Base-by-base conservation (phyloP, 176 grass and related monocot genomes). In the Guadua angustifolia region DNA sequence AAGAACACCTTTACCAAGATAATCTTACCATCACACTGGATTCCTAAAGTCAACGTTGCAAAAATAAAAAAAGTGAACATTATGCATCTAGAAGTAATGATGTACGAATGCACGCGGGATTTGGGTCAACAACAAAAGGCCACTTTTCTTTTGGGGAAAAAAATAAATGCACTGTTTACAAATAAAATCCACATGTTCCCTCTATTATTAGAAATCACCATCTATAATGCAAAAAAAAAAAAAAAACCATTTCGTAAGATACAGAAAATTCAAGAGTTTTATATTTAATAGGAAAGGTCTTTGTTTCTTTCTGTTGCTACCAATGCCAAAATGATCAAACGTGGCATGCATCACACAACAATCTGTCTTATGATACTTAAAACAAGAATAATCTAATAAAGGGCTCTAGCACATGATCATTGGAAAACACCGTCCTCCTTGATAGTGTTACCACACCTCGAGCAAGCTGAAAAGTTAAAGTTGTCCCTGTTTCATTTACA, bases 21-120 rank as follows among this genome's bases (percentile, higher is more conserved):
- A 98, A 69, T 95, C 93, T 78, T 93, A 95, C 95, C 95, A 52
- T 98, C 95, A 66, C 95, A 77, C 68, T 98, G 29, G 95, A 98
- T 69, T 6, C 92, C 95, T 98, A 69, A 39, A 16, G 17, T 44
- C 44, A 83, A 33, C 19, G 52, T 42, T 59, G 0, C 33, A 65
- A 29, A 49, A 6, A 78, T 19, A 43, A 66, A 57, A 73, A 19
- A 13, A 13, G 17, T 22, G 4, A 70, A 15, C 12, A 52, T 13
- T 51, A 15, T 62, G 26, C 43, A 60, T 39, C 15, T 57, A 36
- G 5, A 25, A 66, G 18, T 17, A 12, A 47, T 76, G 52, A 26
- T 15, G 55, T 38, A 66, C 51, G 32, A 80, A 63, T 13, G 21
- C 67, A 75, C 5, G 35, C 2, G 35, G 40, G 55, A 82, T 73